Evolutionary conservation across 2,329 filamentous ascomycete species (phyloP).

Genomic region (Fusarium sulawesiense): DNA sequence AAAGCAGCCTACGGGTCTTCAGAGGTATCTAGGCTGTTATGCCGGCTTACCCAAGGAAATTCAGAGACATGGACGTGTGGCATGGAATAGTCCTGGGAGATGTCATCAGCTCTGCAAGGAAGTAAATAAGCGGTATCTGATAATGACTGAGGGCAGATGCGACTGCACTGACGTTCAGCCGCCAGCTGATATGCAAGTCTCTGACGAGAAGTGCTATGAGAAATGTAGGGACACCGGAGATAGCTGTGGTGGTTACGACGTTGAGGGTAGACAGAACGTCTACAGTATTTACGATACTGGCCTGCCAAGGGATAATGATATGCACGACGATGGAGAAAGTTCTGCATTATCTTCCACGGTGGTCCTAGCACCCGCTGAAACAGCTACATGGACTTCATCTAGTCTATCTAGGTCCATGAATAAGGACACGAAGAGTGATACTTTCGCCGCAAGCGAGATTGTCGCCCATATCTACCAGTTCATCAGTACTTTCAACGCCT

Average conservation of each 20-base stretch:
- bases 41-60: neutral
- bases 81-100: neutral
- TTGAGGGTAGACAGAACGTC: neutral
- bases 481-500: neutral
- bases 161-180: neutral
- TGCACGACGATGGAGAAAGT: neutral
- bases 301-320: accelerated
- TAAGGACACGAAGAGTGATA: neutral
- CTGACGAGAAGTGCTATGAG: neutral
- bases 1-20: neutral
- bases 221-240: neutral
- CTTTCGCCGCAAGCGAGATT: neutral
- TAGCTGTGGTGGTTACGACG: neutral
- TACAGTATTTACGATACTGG: neutral
- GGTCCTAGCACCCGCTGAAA: neutral
- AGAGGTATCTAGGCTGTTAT: neutral
- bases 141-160: neutral
- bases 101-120: neutral
- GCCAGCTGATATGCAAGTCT: neutral
- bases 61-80: neutral
- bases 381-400: neutral
- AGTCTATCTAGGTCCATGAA: neutral
- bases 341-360: neutral
- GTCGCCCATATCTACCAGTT: neutral
- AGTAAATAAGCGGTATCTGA: neutral